A percentile compares a stretch with the other conserved stretches of the same genome.
Evolutionary conservation across 805 yeast species (phyloP).

Genomic region (Schizosaccharomyces pombe): DNA sequence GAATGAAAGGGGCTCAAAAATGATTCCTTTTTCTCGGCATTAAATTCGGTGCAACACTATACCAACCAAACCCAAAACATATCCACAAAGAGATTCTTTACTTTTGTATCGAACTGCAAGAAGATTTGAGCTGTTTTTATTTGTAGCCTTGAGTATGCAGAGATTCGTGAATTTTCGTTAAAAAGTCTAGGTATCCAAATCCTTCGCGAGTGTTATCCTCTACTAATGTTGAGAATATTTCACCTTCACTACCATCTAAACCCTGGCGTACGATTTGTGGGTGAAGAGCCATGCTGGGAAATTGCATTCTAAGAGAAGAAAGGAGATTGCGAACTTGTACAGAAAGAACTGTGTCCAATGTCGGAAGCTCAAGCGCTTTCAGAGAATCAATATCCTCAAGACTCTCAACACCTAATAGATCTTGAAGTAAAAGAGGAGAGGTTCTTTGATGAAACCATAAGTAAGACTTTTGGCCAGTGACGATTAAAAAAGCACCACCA

Average conservation of each 20-base stretch:
- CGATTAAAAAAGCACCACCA: conserved; percentile 60
- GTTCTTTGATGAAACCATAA: conserved; percentile 52
- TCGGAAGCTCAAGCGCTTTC: conserved; percentile 36
- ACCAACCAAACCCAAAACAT: no score
- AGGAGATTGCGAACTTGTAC: conserved; percentile 42
- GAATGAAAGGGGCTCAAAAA: no score
- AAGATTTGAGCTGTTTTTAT: no score
- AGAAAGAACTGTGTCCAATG: conserved; percentile 43
- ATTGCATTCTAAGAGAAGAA: conserved; percentile 24
- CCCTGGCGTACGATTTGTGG: conserved; percentile 42
- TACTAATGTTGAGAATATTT: conserved; percentile 35
- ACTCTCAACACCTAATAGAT: conserved; percentile 41
- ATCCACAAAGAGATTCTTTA: no score
- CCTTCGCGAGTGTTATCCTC: conserved; percentile 47
- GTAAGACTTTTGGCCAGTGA: conserved; percentile 35
- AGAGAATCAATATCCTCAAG: conserved; percentile 26
- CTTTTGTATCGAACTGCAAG: no score
- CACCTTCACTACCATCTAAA: conserved; percentile 33
- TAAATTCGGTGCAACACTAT: no score
- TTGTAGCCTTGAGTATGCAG: background rate
- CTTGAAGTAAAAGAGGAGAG: conserved; percentile 41
- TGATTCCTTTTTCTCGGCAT: no score
- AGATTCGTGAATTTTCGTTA: conserved; percentile 39
- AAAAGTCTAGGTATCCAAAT: conserved; percentile 40
- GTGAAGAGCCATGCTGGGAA: conserved; percentile 21